Conservation (phyloP, 345 rosid genomes). For the Acer negundo region DNA sequence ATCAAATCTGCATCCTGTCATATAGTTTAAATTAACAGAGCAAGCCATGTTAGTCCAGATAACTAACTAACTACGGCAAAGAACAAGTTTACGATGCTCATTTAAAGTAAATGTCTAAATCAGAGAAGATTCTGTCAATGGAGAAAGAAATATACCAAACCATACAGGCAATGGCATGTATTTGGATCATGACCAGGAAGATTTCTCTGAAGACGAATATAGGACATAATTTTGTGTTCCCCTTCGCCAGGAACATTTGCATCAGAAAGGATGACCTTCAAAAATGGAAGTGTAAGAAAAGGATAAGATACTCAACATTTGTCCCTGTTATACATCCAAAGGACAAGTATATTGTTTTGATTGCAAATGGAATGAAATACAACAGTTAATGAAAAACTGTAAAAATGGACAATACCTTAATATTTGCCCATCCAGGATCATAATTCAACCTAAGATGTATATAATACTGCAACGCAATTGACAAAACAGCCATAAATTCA, state of each 20-base stretch:
- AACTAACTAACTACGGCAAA: conserved; percentile 4
- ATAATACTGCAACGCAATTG: conserved; percentile 85
- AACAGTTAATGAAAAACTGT: conserved; percentile 9
- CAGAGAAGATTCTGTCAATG: conserved; percentile 5
- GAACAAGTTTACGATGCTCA: neutral
- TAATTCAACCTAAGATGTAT: conserved; percentile 75
- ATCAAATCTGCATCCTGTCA: conserved; percentile 96
- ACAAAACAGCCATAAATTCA: conserved; percentile 80
- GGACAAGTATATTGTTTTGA: neutral
- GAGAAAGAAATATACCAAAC: conserved; percentile 75
- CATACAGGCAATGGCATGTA: conserved; percentile 89
- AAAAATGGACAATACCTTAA: conserved; percentile 55
- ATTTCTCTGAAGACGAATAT: conserved; percentile 84
- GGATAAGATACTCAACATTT: conserved; percentile 1
- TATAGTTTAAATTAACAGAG: conserved; percentile 19
- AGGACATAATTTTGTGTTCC: conserved; percentile 95
- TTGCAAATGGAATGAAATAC: neutral
- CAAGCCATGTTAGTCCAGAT: conserved; percentile 19
- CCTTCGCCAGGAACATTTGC: conserved; percentile 99
- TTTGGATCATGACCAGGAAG: conserved; percentile 90
- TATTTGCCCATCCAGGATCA: conserved; percentile 95
- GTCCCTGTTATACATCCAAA: neutral
- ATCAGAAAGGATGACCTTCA: conserved; percentile 96
- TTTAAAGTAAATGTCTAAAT: conserved; percentile 12
- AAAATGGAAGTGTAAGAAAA: conserved; percentile 29